These are phyloP conservation scores for Capsella rubella DNA, from an alignment of 441 rosid genomes.

Conservation along the genomic window DNA sequence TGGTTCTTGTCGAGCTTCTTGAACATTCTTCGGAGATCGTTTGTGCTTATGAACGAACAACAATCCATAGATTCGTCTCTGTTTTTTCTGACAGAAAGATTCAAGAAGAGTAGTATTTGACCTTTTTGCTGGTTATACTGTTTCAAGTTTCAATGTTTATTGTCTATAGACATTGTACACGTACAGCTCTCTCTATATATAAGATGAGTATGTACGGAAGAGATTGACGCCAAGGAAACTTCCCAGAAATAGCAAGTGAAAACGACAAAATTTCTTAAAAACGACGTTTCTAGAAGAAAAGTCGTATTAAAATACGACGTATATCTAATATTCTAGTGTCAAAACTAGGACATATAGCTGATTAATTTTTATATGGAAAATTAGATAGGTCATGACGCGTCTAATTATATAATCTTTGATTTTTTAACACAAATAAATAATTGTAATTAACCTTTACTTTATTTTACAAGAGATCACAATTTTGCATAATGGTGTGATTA, in stretches of 20 bases:
- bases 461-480: too few relatives aligned
- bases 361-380: neutral
- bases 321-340: neutral
- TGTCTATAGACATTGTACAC: constrained; percentile 17
- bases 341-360: constrained; percentile 17
- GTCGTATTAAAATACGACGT: constrained; percentile 25
- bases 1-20: constrained; percentile 68
- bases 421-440: neutral
- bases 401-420: constrained; percentile 3
- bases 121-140: constrained; percentile 14
- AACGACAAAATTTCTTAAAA: neutral
- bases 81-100: neutral
- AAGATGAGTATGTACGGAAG: constrained; percentile 1
- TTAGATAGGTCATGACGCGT: neutral
- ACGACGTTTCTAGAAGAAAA: constrained; percentile 36
- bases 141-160: constrained; percentile 16
- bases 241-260: constrained; percentile 18
- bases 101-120: constrained; percentile 10
- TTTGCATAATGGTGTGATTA: neutral
- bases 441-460: too few relatives aligned
- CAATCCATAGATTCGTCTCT: constrained; percentile 37
- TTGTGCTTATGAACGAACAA: constrained; percentile 48
- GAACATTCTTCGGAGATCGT: constrained; percentile 68
- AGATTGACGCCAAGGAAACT: constrained; percentile 21
- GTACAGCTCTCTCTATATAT: neutral